Base-by-base conservation (phyloP, 148 eudicot species). In the Persicaria tinctoria region DNA sequence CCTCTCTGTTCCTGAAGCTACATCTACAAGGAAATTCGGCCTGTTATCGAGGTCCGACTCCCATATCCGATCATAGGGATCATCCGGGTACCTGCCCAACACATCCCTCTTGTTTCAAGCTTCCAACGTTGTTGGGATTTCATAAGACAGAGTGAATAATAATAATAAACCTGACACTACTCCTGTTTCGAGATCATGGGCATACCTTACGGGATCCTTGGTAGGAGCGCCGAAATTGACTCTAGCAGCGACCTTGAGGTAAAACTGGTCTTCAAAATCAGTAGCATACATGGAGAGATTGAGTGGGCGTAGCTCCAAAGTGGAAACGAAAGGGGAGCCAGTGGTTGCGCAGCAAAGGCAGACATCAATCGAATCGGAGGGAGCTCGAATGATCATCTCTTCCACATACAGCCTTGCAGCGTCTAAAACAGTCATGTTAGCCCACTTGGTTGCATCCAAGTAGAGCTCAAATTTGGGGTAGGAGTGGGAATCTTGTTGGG, bases 31-130 rank as follows among this genome's bases (percentile, higher is more conserved):
- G 81, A 80, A 92, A 78, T 95, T 95, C 60, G 82, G 97, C 80
- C 97, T 81, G 81, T 85, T 89, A 3, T 81, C 91, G n/a, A 85
- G 96, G 86, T 95, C 99, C 5, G 99, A 95, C 73, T 81, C 91
- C 99, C 99, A 95, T 82, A 92, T 87, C 47, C 99, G 81, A 80
- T 95, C 99, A 83, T 90, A 95, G 1, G 99, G 97, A 80, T 95
- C 99, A 79, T 92, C 97, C 10, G 99, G 99, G 77, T 95, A 95
- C 96, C 98, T 95, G 89, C 17, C 76, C 32, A 80, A 73, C 27
- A 62, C 23, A 66, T 1, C 0, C 17, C 32, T 64, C 69, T 64
- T 20, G 32, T 41, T 66, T 27, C 53, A 50, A 50, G 53, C 41
- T 8, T 27, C 32, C 68, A 7, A 63, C 44, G 44, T 66, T 38